Percentiles rank a stretch among this genome's conserved stretches.
phyloP scores from a whole-genome alignment of 306 rosid genomes.

The Prunus mume region DNA sequence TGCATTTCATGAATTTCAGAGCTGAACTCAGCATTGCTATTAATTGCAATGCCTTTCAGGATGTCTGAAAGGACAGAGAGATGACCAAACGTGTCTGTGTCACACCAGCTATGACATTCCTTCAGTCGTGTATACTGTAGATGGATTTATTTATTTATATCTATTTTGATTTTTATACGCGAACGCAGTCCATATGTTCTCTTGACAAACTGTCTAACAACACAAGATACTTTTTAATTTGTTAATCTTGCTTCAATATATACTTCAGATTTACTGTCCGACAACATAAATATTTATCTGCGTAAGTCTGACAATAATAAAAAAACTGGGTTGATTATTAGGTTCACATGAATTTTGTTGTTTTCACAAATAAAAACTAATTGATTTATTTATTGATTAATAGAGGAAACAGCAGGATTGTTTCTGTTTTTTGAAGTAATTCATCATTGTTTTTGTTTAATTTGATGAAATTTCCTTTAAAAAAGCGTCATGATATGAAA shows the following conservation, averaged over 20 bases:
- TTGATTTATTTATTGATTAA: background rate
- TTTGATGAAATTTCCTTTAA: no score
- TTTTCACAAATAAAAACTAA: background rate
- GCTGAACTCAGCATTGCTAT: background rate
- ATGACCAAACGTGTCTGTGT: background rate
- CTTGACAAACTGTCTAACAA: no score
- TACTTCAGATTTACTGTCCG: no score
- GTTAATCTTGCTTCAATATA: no score
- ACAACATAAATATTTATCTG: no score
- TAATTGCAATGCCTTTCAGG: background rate
- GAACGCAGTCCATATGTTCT: no score
- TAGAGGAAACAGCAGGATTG: background rate
- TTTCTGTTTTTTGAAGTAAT: background rate
- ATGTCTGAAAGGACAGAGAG: background rate
- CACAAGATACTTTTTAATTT: no score
- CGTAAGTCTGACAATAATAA: no score
- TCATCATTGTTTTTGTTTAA: background rate
- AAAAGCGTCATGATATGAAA: background rate
- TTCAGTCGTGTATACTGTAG: background rate
- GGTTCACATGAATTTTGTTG: no score
- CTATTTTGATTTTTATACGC: no score
- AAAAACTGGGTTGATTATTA: no score
- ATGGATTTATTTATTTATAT: no score
- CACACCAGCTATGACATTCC: conserved; percentile 1
- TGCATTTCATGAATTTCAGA: background rate